These are phyloP conservation scores for Ogataea saltuana DNA, from an alignment of 805 yeast genomes.

Conservation along the genomic window DNA sequence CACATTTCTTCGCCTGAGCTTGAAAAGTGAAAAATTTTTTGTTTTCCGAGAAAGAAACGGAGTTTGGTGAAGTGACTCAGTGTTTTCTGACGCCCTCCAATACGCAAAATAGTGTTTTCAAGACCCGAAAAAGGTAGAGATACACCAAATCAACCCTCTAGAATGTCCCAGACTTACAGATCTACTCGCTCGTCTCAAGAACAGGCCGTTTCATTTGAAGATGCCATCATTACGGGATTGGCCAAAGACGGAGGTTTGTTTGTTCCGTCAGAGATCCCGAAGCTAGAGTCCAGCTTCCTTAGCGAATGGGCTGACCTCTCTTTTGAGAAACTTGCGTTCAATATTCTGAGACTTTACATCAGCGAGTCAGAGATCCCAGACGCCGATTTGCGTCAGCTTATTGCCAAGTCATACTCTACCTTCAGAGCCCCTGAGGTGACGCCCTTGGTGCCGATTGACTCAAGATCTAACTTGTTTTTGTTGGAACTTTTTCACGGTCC, in stretches of 20 bases:
- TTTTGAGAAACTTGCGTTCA: slow-evolving; percentile 85
- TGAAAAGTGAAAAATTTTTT: slow-evolving; percentile 7
- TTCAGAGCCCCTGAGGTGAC: slow-evolving; percentile 89
- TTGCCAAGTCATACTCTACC: slow-evolving; percentile 79
- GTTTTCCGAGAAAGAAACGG: slow-evolving; percentile 5
- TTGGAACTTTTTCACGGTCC: slow-evolving; percentile 98
- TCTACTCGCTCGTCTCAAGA: slow-evolving; percentile 68
- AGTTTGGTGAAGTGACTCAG: slow-evolving; percentile 3
- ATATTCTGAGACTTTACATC: slow-evolving; percentile 80
- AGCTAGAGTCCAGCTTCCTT: slow-evolving; percentile 53
- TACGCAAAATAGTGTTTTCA: too few species aligned
- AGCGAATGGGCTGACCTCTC: slow-evolving; percentile 69
- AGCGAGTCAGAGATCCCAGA: slow-evolving; percentile 70
- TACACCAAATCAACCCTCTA: neutral
- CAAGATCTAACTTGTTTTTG: slow-evolving; percentile 63
- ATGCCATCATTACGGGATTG: slow-evolving; percentile 83
- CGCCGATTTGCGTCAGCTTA: slow-evolving; percentile 61
- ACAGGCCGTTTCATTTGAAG: slow-evolving; percentile 68
- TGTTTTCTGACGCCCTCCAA: too few species aligned
- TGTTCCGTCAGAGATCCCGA: slow-evolving; percentile 81
- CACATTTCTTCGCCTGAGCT: neutral
- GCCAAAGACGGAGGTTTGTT: slow-evolving; percentile 97
- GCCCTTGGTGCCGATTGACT: slow-evolving; percentile 62
- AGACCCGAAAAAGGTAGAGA: neutral
- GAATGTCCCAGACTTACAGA: slow-evolving; percentile 61